These are phyloP conservation scores for Waitea zeae DNA, from an alignment of 1,284 basidiomycete genomes.

Conservation along the genomic window DNA sequence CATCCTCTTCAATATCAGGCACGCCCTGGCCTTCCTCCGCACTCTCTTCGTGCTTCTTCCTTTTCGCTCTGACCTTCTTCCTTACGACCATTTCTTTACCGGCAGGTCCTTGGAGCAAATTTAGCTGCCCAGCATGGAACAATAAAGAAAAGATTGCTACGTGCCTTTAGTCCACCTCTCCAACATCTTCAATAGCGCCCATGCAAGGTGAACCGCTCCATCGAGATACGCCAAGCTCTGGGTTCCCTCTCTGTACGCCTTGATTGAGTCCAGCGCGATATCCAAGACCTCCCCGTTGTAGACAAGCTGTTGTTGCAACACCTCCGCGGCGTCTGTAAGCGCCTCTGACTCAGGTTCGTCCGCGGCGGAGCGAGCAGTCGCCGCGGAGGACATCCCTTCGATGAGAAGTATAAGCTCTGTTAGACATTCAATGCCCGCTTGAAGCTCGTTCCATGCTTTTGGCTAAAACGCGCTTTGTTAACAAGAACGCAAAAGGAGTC, in stretches of 20 bases:
- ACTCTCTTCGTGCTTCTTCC: conserved; percentile 33
- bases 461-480: conserved; percentile 29
- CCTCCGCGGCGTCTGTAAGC: conserved; percentile 57
- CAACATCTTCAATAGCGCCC: conserved; percentile 70
- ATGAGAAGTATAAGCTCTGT: conserved; percentile 78
- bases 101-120: too few species aligned
- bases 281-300: conserved; percentile 90
- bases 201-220: conserved; percentile 70
- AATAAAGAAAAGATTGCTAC: too few species aligned
- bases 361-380: too few species aligned
- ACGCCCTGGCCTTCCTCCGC: conserved; percentile 38
- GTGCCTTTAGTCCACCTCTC: conserved; percentile 72
- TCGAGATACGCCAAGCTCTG: conserved; percentile 67
- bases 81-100: conserved; percentile 66
- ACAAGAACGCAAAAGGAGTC: background rate
- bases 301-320: conserved; percentile 76
- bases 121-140: too few species aligned
- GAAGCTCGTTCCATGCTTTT: conserved; percentile 82
- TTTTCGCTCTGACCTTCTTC: conserved; percentile 41
- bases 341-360: conserved; percentile 26
- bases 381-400: conserved; percentile 34
- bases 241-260: conserved; percentile 58
- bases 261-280: conserved; percentile 60
- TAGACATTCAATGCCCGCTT: conserved; percentile 86
- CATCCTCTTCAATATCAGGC: conserved; percentile 48